These are phyloP conservation scores for Dactylellina leptospora DNA, from an alignment of 2,329 filamentous ascomycete species.

Conservation along the genomic window DNA sequence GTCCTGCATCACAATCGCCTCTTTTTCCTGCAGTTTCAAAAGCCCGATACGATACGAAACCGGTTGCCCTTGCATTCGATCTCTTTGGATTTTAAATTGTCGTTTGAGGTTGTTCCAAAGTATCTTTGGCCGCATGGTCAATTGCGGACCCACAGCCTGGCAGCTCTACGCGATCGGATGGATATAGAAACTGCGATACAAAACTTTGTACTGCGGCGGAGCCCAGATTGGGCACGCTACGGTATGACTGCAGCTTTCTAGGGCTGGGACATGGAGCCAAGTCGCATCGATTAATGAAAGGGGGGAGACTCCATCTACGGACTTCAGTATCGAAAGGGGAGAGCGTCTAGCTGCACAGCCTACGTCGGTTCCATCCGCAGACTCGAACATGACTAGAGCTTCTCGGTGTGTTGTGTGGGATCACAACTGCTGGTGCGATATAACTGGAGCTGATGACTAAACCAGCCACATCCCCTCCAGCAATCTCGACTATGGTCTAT, in stretches of 20 bases:
- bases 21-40: constrained; percentile 40
- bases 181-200: constrained; percentile 40
- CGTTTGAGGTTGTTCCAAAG: constrained; percentile 24
- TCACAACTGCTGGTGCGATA: background rate
- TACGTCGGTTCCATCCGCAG: background rate
- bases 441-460: constrained; percentile 44
- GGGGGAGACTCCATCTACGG: constrained; percentile 10
- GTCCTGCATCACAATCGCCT: constrained; percentile 19
- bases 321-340: constrained; percentile 15
- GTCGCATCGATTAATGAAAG: constrained; percentile 12
- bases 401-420: constrained; percentile 23
- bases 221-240: constrained; percentile 18
- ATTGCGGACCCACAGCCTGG: background rate
- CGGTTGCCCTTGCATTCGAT: constrained; percentile 34
- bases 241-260: constrained; percentile 35
- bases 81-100: constrained; percentile 9
- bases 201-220: constrained; percentile 5
- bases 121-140: constrained; percentile 16
- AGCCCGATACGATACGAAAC: constrained; percentile 25
- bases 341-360: constrained; percentile 41
- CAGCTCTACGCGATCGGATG: constrained; percentile 22
- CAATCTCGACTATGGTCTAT: background rate
- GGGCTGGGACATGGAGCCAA: background rate
- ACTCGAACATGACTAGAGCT: background rate
- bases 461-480: constrained; percentile 18